These are phyloP conservation scores for Heterobasidion irregulare DNA, from an alignment of 1,284 basidiomycete species.

Conservation along the genomic window DNA sequence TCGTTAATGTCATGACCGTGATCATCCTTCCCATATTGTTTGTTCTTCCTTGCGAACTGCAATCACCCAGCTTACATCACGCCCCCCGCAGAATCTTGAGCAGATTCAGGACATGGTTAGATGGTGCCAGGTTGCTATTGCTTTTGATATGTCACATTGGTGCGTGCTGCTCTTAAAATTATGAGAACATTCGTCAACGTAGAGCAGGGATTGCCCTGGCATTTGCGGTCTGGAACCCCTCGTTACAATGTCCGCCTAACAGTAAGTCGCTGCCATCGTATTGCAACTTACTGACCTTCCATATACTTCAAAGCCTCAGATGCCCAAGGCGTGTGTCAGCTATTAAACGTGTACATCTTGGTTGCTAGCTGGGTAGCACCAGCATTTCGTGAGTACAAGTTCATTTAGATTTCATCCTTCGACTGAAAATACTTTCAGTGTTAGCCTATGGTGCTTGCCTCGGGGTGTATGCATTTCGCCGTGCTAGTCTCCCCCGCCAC, in stretches of 20 bases:
- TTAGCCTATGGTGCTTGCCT: constrained; percentile 13
- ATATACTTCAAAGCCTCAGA: constrained; percentile 24
- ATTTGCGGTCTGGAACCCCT: constrained; percentile 33
- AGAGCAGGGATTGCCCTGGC: constrained; percentile 35
- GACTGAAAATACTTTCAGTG: constrained; percentile 7
- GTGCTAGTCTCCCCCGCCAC: neutral
- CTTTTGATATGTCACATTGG: constrained; percentile 43
- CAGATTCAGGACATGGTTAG: constrained; percentile 47
- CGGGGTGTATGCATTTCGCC: constrained; percentile 7
- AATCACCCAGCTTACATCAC: neutral
- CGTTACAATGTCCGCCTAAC: constrained; percentile 33
- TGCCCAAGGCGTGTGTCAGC: constrained; percentile 34
- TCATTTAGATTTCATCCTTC: neutral
- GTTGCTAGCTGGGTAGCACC: constrained; percentile 50
- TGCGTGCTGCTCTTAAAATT: constrained; percentile 14
- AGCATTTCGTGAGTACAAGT: constrained; percentile 32
- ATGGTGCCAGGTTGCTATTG: constrained; percentile 42
- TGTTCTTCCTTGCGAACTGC: constrained; percentile 12
- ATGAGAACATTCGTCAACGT: neutral
- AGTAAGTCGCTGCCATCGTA: constrained; percentile 21
- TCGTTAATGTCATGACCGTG: constrained; percentile 38
- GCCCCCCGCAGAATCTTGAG: constrained; percentile 32
- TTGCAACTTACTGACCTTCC: neutral
- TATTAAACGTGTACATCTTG: constrained; percentile 41
- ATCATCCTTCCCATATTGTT: constrained; percentile 46